These are phyloP conservation scores for Takashimella koratensis DNA, from an alignment of 1,284 basidiomycete species.

Conservation along the genomic window DNA sequence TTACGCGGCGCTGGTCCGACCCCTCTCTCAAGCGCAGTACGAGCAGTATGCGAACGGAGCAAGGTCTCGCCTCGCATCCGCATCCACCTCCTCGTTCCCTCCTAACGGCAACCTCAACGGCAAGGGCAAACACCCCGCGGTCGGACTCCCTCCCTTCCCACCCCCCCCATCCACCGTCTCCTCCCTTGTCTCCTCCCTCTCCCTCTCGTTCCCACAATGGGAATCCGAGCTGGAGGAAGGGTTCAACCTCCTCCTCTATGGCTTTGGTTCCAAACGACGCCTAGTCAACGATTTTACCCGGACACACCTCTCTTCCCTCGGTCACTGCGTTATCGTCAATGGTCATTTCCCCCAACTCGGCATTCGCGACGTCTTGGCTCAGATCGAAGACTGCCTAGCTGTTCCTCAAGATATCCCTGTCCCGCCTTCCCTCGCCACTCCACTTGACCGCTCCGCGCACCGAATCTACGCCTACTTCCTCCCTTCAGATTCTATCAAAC, in stretches of 20 bases:
- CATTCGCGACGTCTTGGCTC: constrained; percentile 65
- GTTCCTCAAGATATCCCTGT: constrained; percentile 48
- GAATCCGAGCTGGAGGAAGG: constrained; percentile 68
- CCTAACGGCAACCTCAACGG: neutral
- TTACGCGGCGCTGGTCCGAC: constrained; percentile 67
- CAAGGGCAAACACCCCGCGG: no score
- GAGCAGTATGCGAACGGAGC: constrained; percentile 19
- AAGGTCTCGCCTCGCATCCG: neutral
- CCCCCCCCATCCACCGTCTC: neutral
- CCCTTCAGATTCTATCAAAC: constrained; percentile 24
- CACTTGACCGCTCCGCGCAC: constrained; percentile 60
- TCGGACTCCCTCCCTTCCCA: no score
- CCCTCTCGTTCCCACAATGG: constrained; percentile 52
- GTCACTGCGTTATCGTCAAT: constrained; percentile 74
- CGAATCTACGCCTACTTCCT: constrained; percentile 63
- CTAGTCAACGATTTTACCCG: constrained; percentile 70
- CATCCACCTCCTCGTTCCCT: neutral
- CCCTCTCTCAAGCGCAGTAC: constrained; percentile 49
- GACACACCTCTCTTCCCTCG: constrained; percentile 55
- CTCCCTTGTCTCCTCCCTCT: neutral
- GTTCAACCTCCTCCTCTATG: constrained; percentile 82
- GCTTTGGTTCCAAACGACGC: constrained; percentile 76
- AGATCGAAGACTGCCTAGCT: constrained; percentile 55
- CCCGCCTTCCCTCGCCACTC: constrained; percentile 26
- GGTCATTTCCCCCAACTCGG: constrained; percentile 68